Evolutionary conservation across 2,329 filamentous ascomycete species (phyloP), one percentile per base, ranked within the genome.

Genomic region (Beauveria sp.): DNA sequence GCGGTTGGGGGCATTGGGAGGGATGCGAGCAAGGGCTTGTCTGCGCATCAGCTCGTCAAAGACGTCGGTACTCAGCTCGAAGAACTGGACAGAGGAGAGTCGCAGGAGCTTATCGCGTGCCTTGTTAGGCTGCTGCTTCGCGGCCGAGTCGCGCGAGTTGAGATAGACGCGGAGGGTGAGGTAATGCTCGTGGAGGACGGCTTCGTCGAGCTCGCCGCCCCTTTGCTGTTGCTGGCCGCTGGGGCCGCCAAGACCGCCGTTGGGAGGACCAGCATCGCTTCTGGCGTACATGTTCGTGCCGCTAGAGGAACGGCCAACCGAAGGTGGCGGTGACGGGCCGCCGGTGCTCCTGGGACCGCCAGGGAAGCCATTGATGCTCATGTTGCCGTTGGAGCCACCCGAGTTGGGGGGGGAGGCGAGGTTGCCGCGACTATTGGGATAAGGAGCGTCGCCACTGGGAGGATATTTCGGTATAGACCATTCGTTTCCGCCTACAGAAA

Each of bases 51-150:
- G 81, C 77, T 99, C 95, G 75, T 99, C 95, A 76, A 90, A 98
- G 46, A 99, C 93, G 76, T 99, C 95, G 62, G 93, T 98, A 76
- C 93, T 97, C 65, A 99, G 83, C 77, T 99, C 95, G 75, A 96
- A 91, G 74, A 99, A 98, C 74, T 99, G 95, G 31, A 96, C 91
- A 1, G 89, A 81, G 1, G 93, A 96, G 57, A 99, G 83, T 63
- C 93, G 87, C 64, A 97, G 82, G 62, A 98, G 82, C 80, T 99
- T 99, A 76, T 98, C 95, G 70, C 93, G 88, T 61, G 95, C 95
- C 75, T 93, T 89, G 76, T 96, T 96, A 31, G 91, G 88, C 57
- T 88, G 88, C 55, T 86, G 83, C 65, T 88, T 88, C 52, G 84
- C 83, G 71, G 88, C 86, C 67, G 92, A 90, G 73, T 96, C 89